Conservation (phyloP, 139 green algal species). For the Chlorella sp. region DNA sequence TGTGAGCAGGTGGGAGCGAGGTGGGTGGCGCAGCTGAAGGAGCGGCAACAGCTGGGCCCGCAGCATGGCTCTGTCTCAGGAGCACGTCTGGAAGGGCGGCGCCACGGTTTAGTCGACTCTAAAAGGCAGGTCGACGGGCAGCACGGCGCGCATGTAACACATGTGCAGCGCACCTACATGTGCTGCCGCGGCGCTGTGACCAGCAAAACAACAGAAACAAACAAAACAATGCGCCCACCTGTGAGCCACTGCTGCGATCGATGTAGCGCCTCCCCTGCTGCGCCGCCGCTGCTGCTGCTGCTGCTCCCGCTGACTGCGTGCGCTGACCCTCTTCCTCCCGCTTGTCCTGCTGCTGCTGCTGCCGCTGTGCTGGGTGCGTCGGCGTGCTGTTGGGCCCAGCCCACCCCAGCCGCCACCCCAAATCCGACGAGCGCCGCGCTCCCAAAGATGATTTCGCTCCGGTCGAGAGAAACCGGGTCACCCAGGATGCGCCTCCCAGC, state of each 20-base stretch:
- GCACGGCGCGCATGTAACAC: too few species aligned
- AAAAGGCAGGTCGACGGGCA: not conserved
- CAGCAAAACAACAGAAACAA: too few species aligned
- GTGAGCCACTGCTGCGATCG: not conserved
- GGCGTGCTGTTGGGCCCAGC: too few species aligned
- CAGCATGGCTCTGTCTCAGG: too few species aligned
- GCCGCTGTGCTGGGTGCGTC: not conserved
- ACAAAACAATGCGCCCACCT: too few species aligned
- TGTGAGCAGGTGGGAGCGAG: not conserved
- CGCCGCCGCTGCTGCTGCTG: not conserved
- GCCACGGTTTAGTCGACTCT: too few species aligned
- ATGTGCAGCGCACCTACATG: too few species aligned
- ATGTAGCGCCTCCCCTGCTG: not conserved
- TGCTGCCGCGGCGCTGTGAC: too few species aligned
- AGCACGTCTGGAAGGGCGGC: too few species aligned
- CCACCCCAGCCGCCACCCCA: not conserved
- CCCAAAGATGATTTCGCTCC: not conserved
- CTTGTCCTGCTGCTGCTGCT: not conserved
- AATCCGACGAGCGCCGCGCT: not conserved
- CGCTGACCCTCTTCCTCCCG: not conserved
- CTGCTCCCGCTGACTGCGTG: not conserved
- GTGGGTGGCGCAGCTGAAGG: too few species aligned
- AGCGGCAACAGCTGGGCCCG: too few species aligned
- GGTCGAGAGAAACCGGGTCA: not conserved
- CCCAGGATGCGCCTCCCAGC: not conserved